Evolutionary conservation across 2,329 filamentous ascomycete species (phyloP).

Genomic region (Massarina eburnea): DNA sequence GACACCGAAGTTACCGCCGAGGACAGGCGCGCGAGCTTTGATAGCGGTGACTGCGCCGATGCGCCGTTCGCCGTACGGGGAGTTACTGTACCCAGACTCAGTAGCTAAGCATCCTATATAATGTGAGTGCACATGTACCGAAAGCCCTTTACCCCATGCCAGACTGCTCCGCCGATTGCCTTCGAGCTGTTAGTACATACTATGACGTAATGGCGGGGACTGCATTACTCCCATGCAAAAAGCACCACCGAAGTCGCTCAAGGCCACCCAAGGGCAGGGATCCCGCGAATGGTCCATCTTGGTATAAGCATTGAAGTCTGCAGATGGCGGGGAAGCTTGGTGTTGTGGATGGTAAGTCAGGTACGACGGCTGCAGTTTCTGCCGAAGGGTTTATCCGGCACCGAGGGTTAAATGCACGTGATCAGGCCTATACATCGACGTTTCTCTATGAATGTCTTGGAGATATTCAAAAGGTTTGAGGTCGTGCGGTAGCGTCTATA

Average conservation of each 20-base stretch:
- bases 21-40: constrained; percentile 90
- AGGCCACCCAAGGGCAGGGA: constrained; percentile 90
- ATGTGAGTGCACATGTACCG: constrained; percentile 8
- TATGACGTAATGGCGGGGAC: constrained; percentile 11
- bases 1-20: constrained; percentile 94
- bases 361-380: too few species aligned
- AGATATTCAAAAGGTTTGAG: too few species aligned
- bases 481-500: too few species aligned
- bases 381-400: constrained; percentile 1
- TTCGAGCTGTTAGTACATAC: constrained; percentile 13
- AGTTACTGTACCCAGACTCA: constrained; percentile 17
- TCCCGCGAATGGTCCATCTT: constrained; percentile 89
- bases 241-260: constrained; percentile 94
- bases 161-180: constrained; percentile 58
- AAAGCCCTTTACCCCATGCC: constrained; percentile 87
- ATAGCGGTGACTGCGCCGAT: constrained; percentile 92
- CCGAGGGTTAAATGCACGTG: background rate
- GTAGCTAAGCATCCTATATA: background rate
- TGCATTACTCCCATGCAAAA: constrained; percentile 87
- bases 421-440: too few species aligned
- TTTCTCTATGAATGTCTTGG: too few species aligned
- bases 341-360: constrained; percentile 2
- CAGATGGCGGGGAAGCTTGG: constrained; percentile 7
- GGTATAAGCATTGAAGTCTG: constrained; percentile 6
- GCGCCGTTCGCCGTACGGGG: constrained; percentile 78